A percentile compares a stretch with the other conserved stretches of the same genome.
phyloP scores from a whole-genome alignment of 495 filamentous ascomycete species.

The Venustampulla echinocandica region DNA sequence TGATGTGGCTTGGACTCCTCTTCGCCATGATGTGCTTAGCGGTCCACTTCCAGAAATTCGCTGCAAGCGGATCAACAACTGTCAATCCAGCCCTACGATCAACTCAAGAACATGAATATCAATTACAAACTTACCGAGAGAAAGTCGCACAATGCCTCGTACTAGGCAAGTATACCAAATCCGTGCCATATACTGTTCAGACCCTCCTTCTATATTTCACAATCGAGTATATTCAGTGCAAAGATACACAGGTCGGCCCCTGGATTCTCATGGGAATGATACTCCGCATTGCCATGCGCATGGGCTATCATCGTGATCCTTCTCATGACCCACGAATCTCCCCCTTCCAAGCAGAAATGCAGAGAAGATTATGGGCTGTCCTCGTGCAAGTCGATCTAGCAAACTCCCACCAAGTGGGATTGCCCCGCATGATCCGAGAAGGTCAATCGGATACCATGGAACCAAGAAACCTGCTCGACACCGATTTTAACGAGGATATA shows the following conservation, averaged over 20 bases:
- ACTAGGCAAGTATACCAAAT: slow-evolving; percentile 34
- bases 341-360: slow-evolving; percentile 45
- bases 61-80: slow-evolving; percentile 26
- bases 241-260: slow-evolving; percentile 33
- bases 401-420: slow-evolving; percentile 39
- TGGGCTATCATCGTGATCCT: slow-evolving; percentile 48
- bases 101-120: background rate
- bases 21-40: slow-evolving; percentile 30
- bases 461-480: slow-evolving; percentile 39
- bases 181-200: slow-evolving; percentile 34
- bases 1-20: slow-evolving; percentile 40
- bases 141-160: slow-evolving; percentile 32
- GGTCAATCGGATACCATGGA: slow-evolving; percentile 36
- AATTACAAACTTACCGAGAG: background rate
- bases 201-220: slow-evolving; percentile 37
- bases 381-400: slow-evolving; percentile 41
- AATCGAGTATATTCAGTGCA: slow-evolving; percentile 33
- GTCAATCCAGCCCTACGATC: too few relatives aligned
- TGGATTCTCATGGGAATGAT: slow-evolving; percentile 40
- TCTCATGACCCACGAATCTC: slow-evolving; percentile 38
- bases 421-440: slow-evolving; percentile 40
- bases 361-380: slow-evolving; percentile 43
- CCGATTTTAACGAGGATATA: slow-evolving; percentile 37
- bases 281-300: slow-evolving; percentile 41
- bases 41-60: slow-evolving; percentile 29